phyloP scores from a whole-genome alignment of 202 grass and related monocot species.

The Setaria italica region DNA sequence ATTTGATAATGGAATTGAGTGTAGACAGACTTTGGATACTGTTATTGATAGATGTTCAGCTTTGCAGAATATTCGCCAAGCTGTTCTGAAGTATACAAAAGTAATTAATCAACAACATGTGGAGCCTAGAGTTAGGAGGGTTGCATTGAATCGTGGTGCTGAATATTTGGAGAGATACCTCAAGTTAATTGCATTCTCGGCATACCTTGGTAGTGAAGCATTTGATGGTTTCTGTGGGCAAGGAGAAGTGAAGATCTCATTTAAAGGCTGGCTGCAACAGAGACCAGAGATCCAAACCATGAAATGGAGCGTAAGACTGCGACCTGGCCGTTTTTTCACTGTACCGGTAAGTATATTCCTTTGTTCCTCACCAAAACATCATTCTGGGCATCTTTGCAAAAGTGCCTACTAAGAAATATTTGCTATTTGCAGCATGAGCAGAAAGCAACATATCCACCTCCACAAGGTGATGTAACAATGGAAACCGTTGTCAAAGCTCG shows the following conservation, averaged over 20 bases:
- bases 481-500: constrained; percentile 89
- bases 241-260: constrained; percentile 80
- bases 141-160: constrained; percentile 90
- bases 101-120: constrained; percentile 92
- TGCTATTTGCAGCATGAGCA: constrained; percentile 69
- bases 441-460: constrained; percentile 67
- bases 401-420: constrained; percentile 40
- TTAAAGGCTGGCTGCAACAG: constrained; percentile 91
- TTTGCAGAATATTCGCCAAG: constrained; percentile 96
- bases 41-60: constrained; percentile 94
- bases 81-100: constrained; percentile 91
- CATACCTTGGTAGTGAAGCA: constrained; percentile 94
- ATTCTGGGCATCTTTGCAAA: constrained; percentile 31
- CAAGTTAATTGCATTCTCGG: constrained; percentile 96
- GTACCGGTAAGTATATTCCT: constrained; percentile 67
- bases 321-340: constrained; percentile 94
- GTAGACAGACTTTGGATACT: constrained; percentile 82
- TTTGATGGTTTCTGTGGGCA: constrained; percentile 94
- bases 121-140: constrained; percentile 90
- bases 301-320: constrained; percentile 98
- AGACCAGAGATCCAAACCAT: constrained; percentile 96
- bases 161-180: constrained; percentile 98
- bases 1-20: constrained; percentile 92
- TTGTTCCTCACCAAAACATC: constrained; percentile 46
- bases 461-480: constrained; percentile 79